These are phyloP conservation scores for Syzygium jambos DNA, from an alignment of 345 rosid species.

Conservation along the genomic window DNA sequence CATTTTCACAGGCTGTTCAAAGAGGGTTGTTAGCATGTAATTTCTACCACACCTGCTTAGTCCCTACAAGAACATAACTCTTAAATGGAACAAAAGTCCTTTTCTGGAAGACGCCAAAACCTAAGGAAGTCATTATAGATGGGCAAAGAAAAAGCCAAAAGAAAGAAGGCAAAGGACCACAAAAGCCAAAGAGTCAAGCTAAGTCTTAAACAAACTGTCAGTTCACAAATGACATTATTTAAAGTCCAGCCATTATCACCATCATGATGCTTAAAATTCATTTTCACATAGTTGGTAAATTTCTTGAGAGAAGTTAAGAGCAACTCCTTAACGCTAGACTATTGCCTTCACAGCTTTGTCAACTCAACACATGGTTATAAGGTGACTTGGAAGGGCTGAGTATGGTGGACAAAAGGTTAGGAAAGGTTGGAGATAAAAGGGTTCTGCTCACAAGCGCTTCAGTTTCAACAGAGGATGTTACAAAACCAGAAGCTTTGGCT, in stretches of 20 bases:
- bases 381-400: background rate
- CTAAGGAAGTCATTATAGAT: background rate
- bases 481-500: background rate
- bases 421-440: background rate
- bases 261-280: background rate
- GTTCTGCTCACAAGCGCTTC: background rate
- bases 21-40: background rate
- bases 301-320: background rate
- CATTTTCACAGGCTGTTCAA: background rate
- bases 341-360: background rate
- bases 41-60: background rate
- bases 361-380: background rate
- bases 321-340: background rate
- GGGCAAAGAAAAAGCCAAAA: background rate
- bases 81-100: background rate
- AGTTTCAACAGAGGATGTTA: background rate
- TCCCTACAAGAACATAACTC: background rate
- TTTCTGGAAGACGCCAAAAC: background rate
- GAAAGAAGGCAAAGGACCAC: background rate
- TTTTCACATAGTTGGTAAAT: background rate
- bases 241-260: background rate
- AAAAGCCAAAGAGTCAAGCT: background rate
- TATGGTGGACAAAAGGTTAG: background rate
- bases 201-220: background rate
- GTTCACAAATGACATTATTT: background rate